phyloP scores from a whole-genome alignment of 805 yeast species.

The Sugiyamaella boreocaroliniensis region DNA sequence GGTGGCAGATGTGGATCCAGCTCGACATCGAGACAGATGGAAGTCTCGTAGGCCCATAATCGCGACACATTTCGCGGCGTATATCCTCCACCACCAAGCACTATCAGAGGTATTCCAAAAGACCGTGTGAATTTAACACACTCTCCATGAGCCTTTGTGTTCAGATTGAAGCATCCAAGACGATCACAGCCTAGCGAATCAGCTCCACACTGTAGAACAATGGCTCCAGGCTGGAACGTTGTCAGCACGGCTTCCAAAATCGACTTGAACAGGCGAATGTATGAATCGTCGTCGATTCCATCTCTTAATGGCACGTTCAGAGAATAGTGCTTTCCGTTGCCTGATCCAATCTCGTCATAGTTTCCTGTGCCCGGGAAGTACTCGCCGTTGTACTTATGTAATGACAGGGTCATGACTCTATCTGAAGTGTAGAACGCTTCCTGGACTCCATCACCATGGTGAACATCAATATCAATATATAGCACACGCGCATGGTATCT shows the following conservation, averaged over 20 bases:
- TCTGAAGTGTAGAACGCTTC: conserved; percentile 91
- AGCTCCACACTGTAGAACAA: conserved; percentile 98
- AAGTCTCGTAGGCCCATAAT: conserved; percentile 91
- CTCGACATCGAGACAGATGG: conserved; percentile 72
- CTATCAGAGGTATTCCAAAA: conserved; percentile 84
- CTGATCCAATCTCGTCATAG: conserved; percentile 75
- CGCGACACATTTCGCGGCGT: conserved; percentile 96
- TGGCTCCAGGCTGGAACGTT: conserved; percentile 87
- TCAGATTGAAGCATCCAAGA: conserved; percentile 89
- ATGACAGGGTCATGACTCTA: conserved; percentile 82
- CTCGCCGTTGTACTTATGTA: conserved; percentile 84
- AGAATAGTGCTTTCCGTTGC: conserved; percentile 74
- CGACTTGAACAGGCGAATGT: conserved; percentile 53
- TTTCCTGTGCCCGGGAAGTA: conserved; percentile 94
- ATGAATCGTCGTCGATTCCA: conserved; percentile 88
- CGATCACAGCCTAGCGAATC: conserved; percentile 95
- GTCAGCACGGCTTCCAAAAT: conserved; percentile 84
- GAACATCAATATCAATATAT: conserved; percentile 85
- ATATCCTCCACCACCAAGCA: conserved; percentile 97
- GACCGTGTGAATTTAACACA: conserved; percentile 84
- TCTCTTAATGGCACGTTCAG: conserved; percentile 84
- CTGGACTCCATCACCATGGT: conserved; percentile 94
- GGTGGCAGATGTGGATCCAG: conserved; percentile 72
- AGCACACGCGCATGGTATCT: conserved; percentile 80
- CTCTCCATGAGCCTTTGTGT: conserved; percentile 92